phyloP scores from a whole-genome alignment of 2,329 filamentous ascomycete species.

The Botryotinia convoluta region DNA sequence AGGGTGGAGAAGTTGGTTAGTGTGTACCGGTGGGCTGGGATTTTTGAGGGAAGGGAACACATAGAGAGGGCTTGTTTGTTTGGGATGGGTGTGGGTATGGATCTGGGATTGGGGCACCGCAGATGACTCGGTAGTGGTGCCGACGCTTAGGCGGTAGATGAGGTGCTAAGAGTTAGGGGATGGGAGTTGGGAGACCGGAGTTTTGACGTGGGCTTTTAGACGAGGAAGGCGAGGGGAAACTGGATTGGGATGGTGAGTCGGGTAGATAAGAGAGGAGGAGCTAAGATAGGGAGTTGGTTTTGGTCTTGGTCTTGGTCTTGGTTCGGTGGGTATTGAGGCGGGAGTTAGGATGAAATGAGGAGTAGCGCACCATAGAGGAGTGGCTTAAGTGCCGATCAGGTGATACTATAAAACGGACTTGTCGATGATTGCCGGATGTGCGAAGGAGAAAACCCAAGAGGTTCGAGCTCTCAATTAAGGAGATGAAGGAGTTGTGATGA shows the following conservation, averaged over 20 bases:
- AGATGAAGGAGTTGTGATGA: background rate
- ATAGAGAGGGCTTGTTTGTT: background rate
- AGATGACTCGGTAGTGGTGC: constrained; percentile 7
- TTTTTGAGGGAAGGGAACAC: background rate
- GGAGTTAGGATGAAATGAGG: background rate
- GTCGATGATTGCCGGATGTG: background rate
- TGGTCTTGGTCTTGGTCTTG: background rate
- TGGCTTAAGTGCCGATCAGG: background rate
- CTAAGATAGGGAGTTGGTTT: constrained; percentile 12
- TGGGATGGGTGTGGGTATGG: background rate
- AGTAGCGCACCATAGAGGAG: background rate
- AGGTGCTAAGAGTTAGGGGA: background rate
- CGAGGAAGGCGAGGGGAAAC: background rate
- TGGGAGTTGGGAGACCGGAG: background rate
- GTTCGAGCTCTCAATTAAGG: background rate
- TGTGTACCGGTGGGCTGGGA: background rate
- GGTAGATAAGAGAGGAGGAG: constrained; percentile 15
- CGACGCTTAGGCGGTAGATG: background rate
- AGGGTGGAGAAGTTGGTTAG: background rate
- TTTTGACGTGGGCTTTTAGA: background rate
- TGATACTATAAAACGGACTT: background rate
- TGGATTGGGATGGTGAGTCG: constrained; percentile 5
- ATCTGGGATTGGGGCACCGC: background rate
- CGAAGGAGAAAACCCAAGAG: background rate
- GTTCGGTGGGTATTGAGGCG: background rate